Evolutionary conservation across 495 filamentous ascomycete genomes (phyloP), one percentile per base, ranked within the genome.

Genomic region (Terfezia boudieri): DNA sequence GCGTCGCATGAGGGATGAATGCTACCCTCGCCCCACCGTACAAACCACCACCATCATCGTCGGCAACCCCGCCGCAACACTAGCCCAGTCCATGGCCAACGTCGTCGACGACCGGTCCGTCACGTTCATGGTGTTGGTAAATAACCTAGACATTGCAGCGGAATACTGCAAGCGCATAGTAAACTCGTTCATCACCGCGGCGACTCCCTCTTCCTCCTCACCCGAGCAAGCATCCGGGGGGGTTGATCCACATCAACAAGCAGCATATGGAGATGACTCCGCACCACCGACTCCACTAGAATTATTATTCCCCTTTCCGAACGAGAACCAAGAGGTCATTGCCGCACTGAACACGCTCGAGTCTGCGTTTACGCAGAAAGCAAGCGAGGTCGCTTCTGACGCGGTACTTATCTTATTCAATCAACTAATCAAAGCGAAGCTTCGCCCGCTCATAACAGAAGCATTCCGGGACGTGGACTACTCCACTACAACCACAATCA

Each of bases 1-100:
- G 61, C 81, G 89, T 46, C 93, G 89, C 64, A 94, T 98, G 90
- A 81, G 86, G 50, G 87, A 95, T 63, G 89, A 96, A 64, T 80
- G 76, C 58, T 95, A 94, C 67, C 88, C 87, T 0, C 81, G 82
- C 59, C 71, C 80, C 9, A 66, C 75, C 4, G 74, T 84, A 14
- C 80, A 84, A 63, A 86, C 85, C 50, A 78, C 74, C 11, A 70
- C 84, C 49, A 87, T 87, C 0, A 81, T 84, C 0, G 88, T 93
- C 66, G 76, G 83, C 56, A 76, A 84, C 11, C 82, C 84, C 62
- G 86, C 86, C 48, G 79, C 75, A 10, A 69, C 84, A 48, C 14
- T 14, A 14, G 41, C 41, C 4, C 14, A 14, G 4, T 14, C 41
- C 12, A 20, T 14, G 17, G 14, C 41, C 8, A 46, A 14, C 41